Evolutionary conservation across 768 basidiomycete genomes (phyloP).

Genomic region (Pleurotus tuber-regium): DNA sequence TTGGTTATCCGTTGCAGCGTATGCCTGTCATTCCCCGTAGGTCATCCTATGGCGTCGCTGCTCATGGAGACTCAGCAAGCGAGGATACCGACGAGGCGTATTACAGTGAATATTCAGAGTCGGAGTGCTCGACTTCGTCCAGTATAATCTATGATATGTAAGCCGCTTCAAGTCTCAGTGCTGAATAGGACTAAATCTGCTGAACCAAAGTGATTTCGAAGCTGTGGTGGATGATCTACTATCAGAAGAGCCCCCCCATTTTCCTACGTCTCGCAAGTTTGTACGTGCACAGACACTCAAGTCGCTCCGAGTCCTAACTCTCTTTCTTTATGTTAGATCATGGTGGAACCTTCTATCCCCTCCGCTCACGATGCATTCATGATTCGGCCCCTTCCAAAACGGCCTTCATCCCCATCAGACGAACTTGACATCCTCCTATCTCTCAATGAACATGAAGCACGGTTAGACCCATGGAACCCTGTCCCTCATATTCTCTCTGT

Average conservation of each 20-base stretch:
- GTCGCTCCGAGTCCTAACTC: background rate
- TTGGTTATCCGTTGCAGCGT: conserved; percentile 13
- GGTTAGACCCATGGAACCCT: conserved; percentile 55
- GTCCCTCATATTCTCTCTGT: conserved; percentile 43
- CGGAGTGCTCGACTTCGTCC: conserved; percentile 27
- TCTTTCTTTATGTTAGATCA: conserved; percentile 21
- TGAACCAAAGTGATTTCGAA: conserved; percentile 28
- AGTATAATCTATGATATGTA: conserved; percentile 29
- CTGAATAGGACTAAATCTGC: background rate
- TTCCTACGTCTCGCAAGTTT: conserved; percentile 19
- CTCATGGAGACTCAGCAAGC: background rate
- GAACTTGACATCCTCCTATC: conserved; percentile 41
- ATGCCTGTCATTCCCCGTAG: background rate
- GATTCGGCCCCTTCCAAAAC: conserved; percentile 34
- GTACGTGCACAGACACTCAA: conserved; percentile 10
- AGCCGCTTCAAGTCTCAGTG: conserved; percentile 5
- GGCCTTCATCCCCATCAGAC: conserved; percentile 19
- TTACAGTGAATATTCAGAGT: conserved; percentile 16
- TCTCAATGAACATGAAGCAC: conserved; percentile 41
- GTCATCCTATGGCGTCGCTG: conserved; percentile 1
- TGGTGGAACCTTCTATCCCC: conserved; percentile 27
- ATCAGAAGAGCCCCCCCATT: conserved; percentile 19
- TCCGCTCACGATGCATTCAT: conserved; percentile 31
- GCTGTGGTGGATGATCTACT: conserved; percentile 29
- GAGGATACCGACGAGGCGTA: background rate